Evolutionary conservation across 768 basidiomycete genomes (phyloP).

Genomic region (Podaxis carcinomalis): DNA sequence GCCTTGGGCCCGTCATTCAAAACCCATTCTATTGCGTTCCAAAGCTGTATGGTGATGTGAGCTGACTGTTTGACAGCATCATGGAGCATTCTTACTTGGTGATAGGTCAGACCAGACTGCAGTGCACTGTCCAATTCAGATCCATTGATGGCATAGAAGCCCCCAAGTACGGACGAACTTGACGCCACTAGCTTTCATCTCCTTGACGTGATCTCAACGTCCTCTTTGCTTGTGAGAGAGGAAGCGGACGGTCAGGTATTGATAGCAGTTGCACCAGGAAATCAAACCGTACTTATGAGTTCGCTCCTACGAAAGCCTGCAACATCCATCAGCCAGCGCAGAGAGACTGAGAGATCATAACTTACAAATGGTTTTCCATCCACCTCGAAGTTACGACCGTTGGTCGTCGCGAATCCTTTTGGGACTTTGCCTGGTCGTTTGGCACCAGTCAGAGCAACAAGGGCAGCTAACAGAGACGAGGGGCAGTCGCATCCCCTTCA

Average conservation of each 20-base stretch:
- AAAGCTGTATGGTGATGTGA: constrained; percentile 27
- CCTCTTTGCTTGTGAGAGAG: constrained; percentile 41
- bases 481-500: neutral
- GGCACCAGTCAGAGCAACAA: neutral
- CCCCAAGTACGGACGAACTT: constrained; percentile 56
- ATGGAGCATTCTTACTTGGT: constrained; percentile 29
- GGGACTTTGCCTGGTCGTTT: constrained; percentile 18
- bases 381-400: constrained; percentile 35
- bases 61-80: neutral
- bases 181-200: constrained; percentile 44
- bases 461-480: neutral
- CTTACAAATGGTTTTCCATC: constrained; percentile 50
- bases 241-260: constrained; percentile 21
- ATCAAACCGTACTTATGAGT: constrained; percentile 38
- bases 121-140: constrained; percentile 41
- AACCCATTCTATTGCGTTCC: constrained; percentile 44
- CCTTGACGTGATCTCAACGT: constrained; percentile 44
- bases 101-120: constrained; percentile 43
- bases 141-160: constrained; percentile 39
- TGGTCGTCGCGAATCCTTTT: constrained; percentile 39
- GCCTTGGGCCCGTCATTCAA: constrained; percentile 51
- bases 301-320: constrained; percentile 48
- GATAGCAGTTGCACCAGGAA: neutral
- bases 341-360: constrained; percentile 1
- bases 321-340: neutral